Percentiles rank a stretch among this genome's conserved stretches.
Conservation (phyloP, 805 yeast genomes). For the Komagataella pseudopastoris region DNA sequence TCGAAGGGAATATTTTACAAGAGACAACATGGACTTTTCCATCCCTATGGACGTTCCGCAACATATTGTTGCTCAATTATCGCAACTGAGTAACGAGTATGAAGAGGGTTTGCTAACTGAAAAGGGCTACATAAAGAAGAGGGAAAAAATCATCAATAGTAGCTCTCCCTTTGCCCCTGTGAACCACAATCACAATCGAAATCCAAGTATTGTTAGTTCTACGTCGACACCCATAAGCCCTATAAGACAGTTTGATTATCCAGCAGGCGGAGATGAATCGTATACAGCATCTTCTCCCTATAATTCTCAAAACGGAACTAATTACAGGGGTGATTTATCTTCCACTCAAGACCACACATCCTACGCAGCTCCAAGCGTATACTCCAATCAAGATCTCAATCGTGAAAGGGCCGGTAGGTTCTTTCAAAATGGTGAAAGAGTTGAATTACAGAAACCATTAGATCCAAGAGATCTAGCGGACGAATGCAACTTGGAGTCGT, state of each 20-base stretch:
- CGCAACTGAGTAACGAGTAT: conserved; percentile 32
- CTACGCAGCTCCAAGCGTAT: background rate
- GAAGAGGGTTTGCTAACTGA: conserved; percentile 62
- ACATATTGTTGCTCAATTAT: conserved; percentile 21
- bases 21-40: conserved; percentile 27
- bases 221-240: background rate
- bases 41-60: conserved; percentile 29
- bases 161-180: background rate
- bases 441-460: conserved; percentile 41
- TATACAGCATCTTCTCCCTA: background rate
- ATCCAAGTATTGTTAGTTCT: background rate
- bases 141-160: conserved; percentile 24
- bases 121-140: conserved; percentile 55
- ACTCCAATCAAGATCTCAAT: background rate
- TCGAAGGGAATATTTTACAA: background rate
- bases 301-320: background rate
- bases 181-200: background rate
- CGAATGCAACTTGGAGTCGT: conserved; percentile 23
- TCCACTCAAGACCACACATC: background rate
- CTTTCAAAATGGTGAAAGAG: conserved; percentile 8
- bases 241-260: background rate
- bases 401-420: background rate
- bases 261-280: background rate
- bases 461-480: conserved; percentile 41
- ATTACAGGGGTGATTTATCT: background rate